A percentile compares a stretch with the other conserved stretches of the same genome.
phyloP scores from a whole-genome alignment of 2,329 filamentous ascomycete genomes.

The Mycosphaerella sp. region DNA sequence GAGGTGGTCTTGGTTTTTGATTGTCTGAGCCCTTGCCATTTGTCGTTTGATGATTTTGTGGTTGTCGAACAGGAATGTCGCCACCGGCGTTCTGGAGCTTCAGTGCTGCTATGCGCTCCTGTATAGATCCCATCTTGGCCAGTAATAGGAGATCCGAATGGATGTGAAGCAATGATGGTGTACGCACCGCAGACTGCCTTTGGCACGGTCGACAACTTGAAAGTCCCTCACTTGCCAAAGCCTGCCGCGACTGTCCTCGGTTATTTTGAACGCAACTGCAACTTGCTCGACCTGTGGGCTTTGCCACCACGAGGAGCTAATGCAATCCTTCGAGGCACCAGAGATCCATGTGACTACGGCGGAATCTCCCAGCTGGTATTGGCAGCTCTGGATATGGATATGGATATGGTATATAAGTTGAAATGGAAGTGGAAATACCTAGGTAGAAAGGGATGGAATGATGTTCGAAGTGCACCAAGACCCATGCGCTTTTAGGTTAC shows the following conservation, averaged over 20 bases:
- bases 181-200: background rate
- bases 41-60: conserved; percentile 25
- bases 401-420: background rate
- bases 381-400: background rate
- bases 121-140: conserved; percentile 35
- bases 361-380: background rate
- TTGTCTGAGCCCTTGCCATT: conserved; percentile 13
- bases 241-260: background rate
- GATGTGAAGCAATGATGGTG: background rate
- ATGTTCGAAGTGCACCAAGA: no score
- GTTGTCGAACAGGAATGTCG: conserved; percentile 31
- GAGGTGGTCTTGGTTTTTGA: conserved; percentile 32
- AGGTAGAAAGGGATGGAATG: no score
- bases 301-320: background rate
- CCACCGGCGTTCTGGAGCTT: conserved; percentile 42
- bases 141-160: background rate
- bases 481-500: no score
- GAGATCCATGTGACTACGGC: background rate
- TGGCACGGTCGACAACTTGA: background rate
- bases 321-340: background rate
- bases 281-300: background rate
- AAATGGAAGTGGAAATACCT: no score
- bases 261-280: background rate
- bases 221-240: background rate
- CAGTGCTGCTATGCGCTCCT: conserved; percentile 43